Percentiles rank a stretch among this genome's conserved stretches.
Evolutionary conservation across 371 early-diverging fungal genomes (phyloP).

Genomic region (Conidiobolus incongruus): DNA sequence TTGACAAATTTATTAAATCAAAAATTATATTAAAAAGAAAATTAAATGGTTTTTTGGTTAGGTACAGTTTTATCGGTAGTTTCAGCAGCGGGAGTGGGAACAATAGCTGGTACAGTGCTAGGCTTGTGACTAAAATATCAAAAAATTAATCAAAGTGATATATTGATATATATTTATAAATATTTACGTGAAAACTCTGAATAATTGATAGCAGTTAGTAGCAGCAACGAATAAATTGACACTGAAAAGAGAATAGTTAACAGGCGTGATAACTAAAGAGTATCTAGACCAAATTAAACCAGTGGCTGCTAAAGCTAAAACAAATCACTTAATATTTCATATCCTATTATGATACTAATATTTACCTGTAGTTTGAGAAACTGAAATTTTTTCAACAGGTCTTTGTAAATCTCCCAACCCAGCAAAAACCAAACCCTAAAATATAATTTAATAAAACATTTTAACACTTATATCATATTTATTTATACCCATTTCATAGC

Average conservation of each 20-base stretch:
- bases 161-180: neutral
- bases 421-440: slow-evolving; percentile 64
- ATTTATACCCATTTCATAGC: slow-evolving; percentile 54
- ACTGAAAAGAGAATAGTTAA: slow-evolving; percentile 65
- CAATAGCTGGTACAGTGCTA: no score
- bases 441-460: neutral
- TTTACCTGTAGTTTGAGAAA: slow-evolving; percentile 51
- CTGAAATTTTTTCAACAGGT: slow-evolving; percentile 76
- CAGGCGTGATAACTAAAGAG: slow-evolving; percentile 77
- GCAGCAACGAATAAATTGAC: slow-evolving; percentile 86
- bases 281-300: slow-evolving; percentile 93
- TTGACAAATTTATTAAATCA: no score
- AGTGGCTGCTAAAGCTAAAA: slow-evolving; percentile 65
- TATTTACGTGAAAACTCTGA: slow-evolving; percentile 26
- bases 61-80: no score
- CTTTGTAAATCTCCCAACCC: slow-evolving; percentile 77
- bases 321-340: neutral
- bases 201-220: slow-evolving; percentile 66
- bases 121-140: no score
- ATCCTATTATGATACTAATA: neutral
- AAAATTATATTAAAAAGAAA: no score
- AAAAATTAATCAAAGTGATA: no score
- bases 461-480: slow-evolving; percentile 1
- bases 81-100: no score
- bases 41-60: no score